Evolutionary conservation across 2,329 filamentous ascomycete genomes (phyloP).

Genomic region (Epichloe sylvatica): DNA sequence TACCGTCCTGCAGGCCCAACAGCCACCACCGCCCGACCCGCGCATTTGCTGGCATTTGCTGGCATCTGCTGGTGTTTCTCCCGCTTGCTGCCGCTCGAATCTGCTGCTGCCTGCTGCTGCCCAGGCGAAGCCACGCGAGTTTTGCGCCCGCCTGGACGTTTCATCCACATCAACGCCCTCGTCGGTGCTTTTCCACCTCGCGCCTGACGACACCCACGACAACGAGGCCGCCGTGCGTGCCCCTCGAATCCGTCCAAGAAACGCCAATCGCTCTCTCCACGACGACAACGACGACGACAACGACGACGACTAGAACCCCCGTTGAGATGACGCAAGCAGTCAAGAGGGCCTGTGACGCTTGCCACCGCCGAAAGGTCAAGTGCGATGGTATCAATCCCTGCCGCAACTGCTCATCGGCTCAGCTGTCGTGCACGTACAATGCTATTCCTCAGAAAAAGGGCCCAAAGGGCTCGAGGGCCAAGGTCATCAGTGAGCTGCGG

Average conservation of each 20-base stretch:
- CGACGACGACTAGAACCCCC: not conserved
- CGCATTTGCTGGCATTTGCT: slow-evolving; percentile 4
- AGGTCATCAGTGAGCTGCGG: slow-evolving; percentile 60
- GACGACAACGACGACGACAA: too few relatives aligned
- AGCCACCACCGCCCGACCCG: slow-evolving; percentile 9
- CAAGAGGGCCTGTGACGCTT: slow-evolving; percentile 56
- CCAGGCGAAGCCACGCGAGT: slow-evolving; percentile 6
- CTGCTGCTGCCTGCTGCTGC: slow-evolving; percentile 2
- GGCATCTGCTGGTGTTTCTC: slow-evolving; percentile 7
- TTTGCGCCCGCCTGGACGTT: slow-evolving; percentile 4
- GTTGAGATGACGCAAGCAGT: slow-evolving; percentile 36
- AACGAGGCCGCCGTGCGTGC: not conserved
- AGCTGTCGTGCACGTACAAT: slow-evolving; percentile 59
- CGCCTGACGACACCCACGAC: not conserved
- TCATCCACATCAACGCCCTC: slow-evolving; percentile 1
- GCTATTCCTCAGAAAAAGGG: slow-evolving; percentile 65
- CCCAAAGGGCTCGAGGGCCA: slow-evolving; percentile 59
- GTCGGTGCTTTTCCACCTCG: not conserved
- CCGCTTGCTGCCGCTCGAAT: slow-evolving; percentile 3
- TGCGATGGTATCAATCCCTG: slow-evolving; percentile 59
- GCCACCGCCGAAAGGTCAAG: slow-evolving; percentile 61
- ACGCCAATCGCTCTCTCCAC: not conserved
- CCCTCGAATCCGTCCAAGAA: not conserved
- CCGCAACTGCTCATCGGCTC: slow-evolving; percentile 53
- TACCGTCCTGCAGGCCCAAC: slow-evolving; percentile 19